These are phyloP conservation scores for Eutrema yunnanense DNA, from an alignment of 345 rosid species.

Conservation along the genomic window DNA sequence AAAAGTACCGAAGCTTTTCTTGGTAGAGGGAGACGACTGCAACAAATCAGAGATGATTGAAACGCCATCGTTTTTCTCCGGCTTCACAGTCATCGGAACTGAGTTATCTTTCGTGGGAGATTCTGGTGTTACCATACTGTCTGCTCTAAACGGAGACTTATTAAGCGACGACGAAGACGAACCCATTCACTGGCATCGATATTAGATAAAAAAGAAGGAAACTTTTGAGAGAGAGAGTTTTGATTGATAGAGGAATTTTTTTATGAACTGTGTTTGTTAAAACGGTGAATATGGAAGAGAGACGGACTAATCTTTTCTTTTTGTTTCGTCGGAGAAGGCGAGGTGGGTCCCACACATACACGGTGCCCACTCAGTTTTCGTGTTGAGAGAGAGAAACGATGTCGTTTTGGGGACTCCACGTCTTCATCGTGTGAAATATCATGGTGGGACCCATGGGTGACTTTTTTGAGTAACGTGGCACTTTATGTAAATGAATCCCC, in stretches of 20 bases:
- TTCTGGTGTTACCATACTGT: slow-evolving; percentile 24
- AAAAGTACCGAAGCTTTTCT: slow-evolving; percentile 9
- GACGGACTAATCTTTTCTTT: neutral
- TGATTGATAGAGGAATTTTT: neutral
- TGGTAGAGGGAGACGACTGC: slow-evolving; percentile 14
- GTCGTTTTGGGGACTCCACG: slow-evolving; percentile 18
- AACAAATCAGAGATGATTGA: neutral
- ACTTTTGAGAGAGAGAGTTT: neutral
- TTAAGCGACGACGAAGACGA: slow-evolving; percentile 25
- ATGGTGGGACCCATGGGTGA: slow-evolving; percentile 4
- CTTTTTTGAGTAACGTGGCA: slow-evolving; percentile 6
- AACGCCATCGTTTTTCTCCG: slow-evolving; percentile 1
- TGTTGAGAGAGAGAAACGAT: neutral
- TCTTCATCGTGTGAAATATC: slow-evolving; percentile 10
- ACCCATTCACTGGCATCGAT: slow-evolving; percentile 19
- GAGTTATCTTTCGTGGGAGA: slow-evolving; percentile 8
- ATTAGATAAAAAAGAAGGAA: neutral
- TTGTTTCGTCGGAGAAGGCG: slow-evolving; percentile 13
- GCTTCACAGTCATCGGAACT: neutral
- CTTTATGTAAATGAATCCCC: neutral
- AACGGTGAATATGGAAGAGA: neutral
- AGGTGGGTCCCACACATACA: slow-evolving; percentile 29
- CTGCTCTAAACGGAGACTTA: slow-evolving; percentile 21
- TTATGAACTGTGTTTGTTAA: neutral
- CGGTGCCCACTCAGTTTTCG: slow-evolving; percentile 35